phyloP scores from a whole-genome alignment of 352 stramenopile species.

The Phytophthora chlamydospora region DNA sequence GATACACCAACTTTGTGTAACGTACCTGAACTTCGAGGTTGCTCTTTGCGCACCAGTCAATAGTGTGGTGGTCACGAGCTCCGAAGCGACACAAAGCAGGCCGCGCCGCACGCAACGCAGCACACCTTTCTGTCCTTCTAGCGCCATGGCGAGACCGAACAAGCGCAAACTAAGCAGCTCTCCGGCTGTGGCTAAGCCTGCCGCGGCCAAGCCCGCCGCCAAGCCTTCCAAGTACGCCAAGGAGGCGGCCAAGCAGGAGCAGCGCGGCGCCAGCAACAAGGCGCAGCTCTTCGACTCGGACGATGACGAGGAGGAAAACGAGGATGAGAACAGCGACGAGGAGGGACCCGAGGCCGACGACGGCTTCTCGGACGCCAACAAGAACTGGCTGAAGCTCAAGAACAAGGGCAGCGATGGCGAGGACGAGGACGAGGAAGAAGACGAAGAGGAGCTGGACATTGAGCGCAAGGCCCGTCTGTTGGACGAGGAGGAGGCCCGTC shows the following conservation, averaged over 20 bases:
- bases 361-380: constrained; percentile 86
- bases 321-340: constrained; percentile 52
- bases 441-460: constrained; percentile 83
- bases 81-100: constrained; percentile 45
- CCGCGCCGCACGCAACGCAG: constrained; percentile 1
- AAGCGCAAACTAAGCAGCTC: constrained; percentile 60
- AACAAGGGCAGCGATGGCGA: constrained; percentile 54
- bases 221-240: constrained; percentile 78
- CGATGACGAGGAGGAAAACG: constrained; percentile 53
- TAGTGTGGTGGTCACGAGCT: constrained; percentile 33
- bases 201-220: constrained; percentile 1
- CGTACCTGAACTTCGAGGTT: constrained; percentile 14
- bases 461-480: constrained; percentile 85
- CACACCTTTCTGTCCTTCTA: background rate
- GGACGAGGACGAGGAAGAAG: constrained; percentile 52
- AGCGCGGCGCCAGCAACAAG: constrained; percentile 49
- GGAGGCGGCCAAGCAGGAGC: constrained; percentile 77
- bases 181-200: constrained; percentile 34
- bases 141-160: constrained; percentile 54
- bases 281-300: constrained; percentile 77
- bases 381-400: constrained; percentile 88
- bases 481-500: constrained; percentile 74
- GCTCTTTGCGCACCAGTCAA: constrained; percentile 52
- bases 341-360: constrained; percentile 62
- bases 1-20: constrained; percentile 4